Evolutionary conservation across 371 early-diverging fungal species (phyloP).

Genomic region (Mucor plumbeus): DNA sequence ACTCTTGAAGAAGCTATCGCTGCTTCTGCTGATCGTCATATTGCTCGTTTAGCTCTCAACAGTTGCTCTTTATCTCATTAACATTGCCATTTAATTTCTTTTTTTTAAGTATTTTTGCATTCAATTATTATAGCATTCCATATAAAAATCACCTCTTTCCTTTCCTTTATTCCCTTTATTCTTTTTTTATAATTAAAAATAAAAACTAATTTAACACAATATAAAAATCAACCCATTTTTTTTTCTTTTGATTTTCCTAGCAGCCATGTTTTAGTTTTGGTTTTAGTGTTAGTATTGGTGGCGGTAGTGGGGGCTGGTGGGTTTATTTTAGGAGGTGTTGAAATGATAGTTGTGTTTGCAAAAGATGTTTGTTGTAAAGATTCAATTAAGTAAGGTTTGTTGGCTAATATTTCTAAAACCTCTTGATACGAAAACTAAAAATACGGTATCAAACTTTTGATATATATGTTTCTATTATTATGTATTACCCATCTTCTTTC

Average conservation of each 20-base stretch:
- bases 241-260: neutral
- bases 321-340: neutral
- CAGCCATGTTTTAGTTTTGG: neutral
- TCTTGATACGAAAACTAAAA: constrained; percentile 59
- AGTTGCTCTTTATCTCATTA: constrained; percentile 27
- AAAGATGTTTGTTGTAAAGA: constrained; percentile 1
- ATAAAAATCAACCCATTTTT: constrained; percentile 3
- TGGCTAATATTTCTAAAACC: constrained; percentile 32
- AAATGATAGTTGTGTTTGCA: neutral
- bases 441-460: neutral
- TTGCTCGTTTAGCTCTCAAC: constrained; percentile 47
- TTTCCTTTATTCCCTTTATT: neutral
- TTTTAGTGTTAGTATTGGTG: neutral
- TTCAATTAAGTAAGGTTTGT: constrained; percentile 39
- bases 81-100: neutral
- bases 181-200: constrained; percentile 2
- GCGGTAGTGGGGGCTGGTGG: neutral
- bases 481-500: constrained; percentile 59
- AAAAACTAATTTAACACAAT: neutral
- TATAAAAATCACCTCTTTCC: neutral
- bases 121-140: neutral
- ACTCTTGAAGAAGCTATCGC: constrained; percentile 41
- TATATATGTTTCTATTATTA: neutral
- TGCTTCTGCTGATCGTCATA: constrained; percentile 45
- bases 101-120: constrained; percentile 8